Percentiles rank a stretch among this genome's conserved stretches.
These are phyloP conservation scores for Dactylellina haptotyla DNA, from an alignment of 2,329 filamentous ascomycete genomes.

Conservation along the genomic window DNA sequence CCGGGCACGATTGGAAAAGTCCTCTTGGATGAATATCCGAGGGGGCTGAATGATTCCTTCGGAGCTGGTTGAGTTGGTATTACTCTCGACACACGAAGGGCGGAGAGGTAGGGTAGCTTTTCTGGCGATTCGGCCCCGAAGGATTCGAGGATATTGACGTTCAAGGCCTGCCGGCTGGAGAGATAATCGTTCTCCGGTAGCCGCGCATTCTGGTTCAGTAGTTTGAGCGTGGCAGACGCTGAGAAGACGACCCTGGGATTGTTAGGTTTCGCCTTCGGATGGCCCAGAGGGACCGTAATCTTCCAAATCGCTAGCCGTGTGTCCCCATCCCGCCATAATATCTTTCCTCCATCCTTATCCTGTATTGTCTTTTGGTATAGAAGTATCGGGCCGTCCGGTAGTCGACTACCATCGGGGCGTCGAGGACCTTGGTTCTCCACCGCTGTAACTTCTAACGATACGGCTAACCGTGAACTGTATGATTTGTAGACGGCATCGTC, in stretches of 20 bases:
- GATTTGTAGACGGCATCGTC: conserved; percentile 69
- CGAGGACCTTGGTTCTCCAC: conserved; percentile 67
- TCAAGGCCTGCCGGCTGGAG: conserved; percentile 73
- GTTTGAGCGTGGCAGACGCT: conserved; percentile 70
- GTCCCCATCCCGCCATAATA: conserved; percentile 57
- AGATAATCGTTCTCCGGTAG: conserved; percentile 71
- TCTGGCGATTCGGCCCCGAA: conserved; percentile 75
- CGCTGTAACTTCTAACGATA: conserved; percentile 75
- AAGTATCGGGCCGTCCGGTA: conserved; percentile 59
- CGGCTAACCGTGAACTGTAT: conserved; percentile 71
- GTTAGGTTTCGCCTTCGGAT: conserved; percentile 58
- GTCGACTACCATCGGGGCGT: conserved; percentile 62
- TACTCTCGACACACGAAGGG: conserved; percentile 77
- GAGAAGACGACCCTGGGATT: conserved; percentile 60
- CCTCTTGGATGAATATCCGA: conserved; percentile 72
- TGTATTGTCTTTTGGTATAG: conserved; percentile 58
- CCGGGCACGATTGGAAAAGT: conserved; percentile 74
- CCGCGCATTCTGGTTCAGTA: conserved; percentile 63
- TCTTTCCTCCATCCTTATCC: conserved; percentile 58
- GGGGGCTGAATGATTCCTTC: conserved; percentile 71
- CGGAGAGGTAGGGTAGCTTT: conserved; percentile 74
- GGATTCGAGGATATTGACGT: conserved; percentile 80
- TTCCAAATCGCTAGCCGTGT: conserved; percentile 57
- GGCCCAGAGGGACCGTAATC: conserved; percentile 57
- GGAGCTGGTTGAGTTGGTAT: conserved; percentile 72